phyloP scores from a whole-genome alignment of 1,139 yeast species.

The Yamadazyma trypodendri region DNA sequence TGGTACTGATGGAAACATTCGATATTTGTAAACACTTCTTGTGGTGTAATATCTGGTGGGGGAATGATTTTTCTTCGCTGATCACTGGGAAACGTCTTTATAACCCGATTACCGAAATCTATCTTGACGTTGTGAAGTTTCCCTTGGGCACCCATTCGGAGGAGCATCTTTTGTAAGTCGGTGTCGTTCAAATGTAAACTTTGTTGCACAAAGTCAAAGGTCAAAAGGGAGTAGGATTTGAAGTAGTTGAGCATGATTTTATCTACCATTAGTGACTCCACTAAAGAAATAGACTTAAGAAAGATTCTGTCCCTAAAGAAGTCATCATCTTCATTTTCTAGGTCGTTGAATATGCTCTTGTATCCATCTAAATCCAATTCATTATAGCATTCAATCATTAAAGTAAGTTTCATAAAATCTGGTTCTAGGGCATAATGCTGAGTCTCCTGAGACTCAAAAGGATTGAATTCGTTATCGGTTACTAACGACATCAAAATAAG shows the following conservation, averaged over 20 bases:
- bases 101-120: constrained; percentile 39
- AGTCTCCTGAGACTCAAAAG: constrained; percentile 63
- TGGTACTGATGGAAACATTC: constrained; percentile 20
- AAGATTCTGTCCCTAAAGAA: constrained; percentile 34
- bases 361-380: constrained; percentile 26
- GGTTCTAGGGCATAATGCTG: constrained; percentile 41
- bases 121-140: constrained; percentile 41
- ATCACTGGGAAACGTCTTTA: constrained; percentile 15
- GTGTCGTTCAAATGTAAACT: constrained; percentile 22
- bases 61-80: constrained; percentile 15
- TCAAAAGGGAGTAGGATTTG: constrained; percentile 29
- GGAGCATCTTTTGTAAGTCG: constrained; percentile 37
- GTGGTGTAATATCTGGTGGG: constrained; percentile 13
- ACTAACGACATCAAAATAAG: constrained; percentile 63
- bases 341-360: constrained; percentile 4
- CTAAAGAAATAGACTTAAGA: constrained; percentile 23
- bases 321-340: constrained; percentile 14
- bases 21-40: constrained; percentile 27
- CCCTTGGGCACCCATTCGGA: constrained; percentile 45
- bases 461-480: constrained; percentile 64
- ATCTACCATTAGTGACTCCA: constrained; percentile 30
- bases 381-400: constrained; percentile 32
- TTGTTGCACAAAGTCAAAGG: constrained; percentile 25
- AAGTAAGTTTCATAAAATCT: constrained; percentile 32
- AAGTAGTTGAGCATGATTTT: constrained; percentile 29